These are phyloP conservation scores for Orbilia blumenaviensis DNA, from an alignment of 2,329 filamentous ascomycete genomes.

Conservation along the genomic window DNA sequence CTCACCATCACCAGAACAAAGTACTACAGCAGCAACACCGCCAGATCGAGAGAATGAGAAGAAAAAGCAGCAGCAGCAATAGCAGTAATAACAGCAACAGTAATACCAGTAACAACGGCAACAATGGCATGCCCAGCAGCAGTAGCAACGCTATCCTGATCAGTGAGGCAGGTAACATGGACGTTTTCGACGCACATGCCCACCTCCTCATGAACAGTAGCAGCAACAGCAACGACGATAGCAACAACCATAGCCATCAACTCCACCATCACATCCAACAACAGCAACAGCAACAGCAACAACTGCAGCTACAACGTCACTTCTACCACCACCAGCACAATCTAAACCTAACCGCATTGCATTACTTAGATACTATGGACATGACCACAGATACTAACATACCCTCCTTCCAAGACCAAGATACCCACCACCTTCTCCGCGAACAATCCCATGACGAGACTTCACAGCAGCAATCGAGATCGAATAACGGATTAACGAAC, in stretches of 20 bases:
- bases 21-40: neutral
- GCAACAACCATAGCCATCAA: no score
- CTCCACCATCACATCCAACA: neutral
- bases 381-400: constrained; percentile 11
- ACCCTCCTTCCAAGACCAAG: neutral
- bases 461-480: neutral
- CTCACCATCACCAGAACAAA: neutral
- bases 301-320: no score
- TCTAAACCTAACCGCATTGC: neutral
- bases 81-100: constrained; percentile 33
- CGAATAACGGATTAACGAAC: neutral
- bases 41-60: constrained; percentile 29
- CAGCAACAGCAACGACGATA: neutral
- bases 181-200: neutral
- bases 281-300: neutral
- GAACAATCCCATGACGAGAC: neutral
- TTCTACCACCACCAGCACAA: neutral
- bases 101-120: neutral
- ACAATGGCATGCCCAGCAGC: neutral
- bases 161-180: constrained; percentile 6
- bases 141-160: constrained; percentile 10
- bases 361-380: neutral
- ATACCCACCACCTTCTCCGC: neutral
- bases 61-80: constrained; percentile 33
- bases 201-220: no score